A percentile compares a stretch with the other conserved stretches of the same genome.
Evolutionary conservation across 257 asterid genomes (phyloP).

Genomic region (Scutellaria baicalensis): DNA sequence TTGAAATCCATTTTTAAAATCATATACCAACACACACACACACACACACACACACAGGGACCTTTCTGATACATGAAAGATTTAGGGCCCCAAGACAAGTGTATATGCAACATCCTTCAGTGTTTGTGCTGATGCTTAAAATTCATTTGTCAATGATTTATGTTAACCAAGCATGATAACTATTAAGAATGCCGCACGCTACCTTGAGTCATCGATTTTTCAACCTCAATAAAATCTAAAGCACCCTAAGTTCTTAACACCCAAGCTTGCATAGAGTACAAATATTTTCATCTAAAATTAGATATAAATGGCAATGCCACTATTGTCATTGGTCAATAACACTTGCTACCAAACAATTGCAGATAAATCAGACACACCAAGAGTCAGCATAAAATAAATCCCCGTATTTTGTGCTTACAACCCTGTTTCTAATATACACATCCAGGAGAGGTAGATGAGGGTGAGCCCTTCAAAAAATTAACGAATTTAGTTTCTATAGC

Average conservation of each 20-base stretch:
- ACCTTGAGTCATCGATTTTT: not conserved
- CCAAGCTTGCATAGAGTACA: not conserved
- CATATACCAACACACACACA: not conserved
- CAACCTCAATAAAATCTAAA: not conserved
- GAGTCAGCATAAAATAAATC: not conserved
- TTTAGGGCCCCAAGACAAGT: not conserved
- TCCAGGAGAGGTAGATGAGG: not conserved
- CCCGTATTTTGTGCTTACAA: not conserved
- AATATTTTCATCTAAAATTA: not conserved
- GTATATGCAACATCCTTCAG: not conserved
- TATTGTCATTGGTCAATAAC: not conserved
- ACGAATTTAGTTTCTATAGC: not conserved
- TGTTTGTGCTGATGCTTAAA: not conserved
- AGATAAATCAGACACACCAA: not conserved
- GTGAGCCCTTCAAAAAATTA: not conserved
- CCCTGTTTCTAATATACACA: not conserved
- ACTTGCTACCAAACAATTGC: not conserved
- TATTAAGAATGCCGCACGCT: not conserved
- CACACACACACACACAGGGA: not conserved
- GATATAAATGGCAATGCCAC: constrained; percentile 2
- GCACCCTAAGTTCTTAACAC: not conserved
- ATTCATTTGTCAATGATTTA: not conserved
- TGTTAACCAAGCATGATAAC: not conserved
- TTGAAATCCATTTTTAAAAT: not conserved
- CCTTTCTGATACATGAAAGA: not conserved